Base-by-base conservation (phyloP, 352 stramenopile species). In the Globisporangium acanthophoron region DNA sequence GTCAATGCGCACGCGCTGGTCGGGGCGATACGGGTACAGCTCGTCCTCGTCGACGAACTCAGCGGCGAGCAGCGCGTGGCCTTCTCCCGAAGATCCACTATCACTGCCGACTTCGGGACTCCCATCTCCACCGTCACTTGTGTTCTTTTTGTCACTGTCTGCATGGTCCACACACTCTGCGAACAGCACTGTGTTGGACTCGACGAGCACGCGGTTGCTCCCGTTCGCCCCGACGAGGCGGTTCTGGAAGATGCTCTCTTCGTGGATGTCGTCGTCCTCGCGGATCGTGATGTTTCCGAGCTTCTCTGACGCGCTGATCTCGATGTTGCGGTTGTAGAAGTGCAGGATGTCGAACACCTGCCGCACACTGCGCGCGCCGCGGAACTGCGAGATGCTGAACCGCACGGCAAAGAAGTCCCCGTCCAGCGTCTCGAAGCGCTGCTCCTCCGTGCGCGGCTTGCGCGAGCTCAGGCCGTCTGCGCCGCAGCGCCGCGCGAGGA, bases 371-470 rank as follows among this genome's bases (percentile, higher is more conserved):
- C 21, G 20, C 0, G 53, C 49, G 11, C 69, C 69, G 18, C 71
- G 66, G 27, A 85, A 76, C 59, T 79, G 75, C 13, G 77, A 70
- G 24, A 82, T 68, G 54, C 78, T 71, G 51, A 82, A 85, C 6
- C 67, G 67, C 51, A 69, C 56, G 39, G 76, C 71, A 50, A 70
- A 87, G 40, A 64, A 81, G 57, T 88, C 76, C 11, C 80, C 76
- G 5, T 66, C 56, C 5, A 64, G 49, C 24, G 70, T 73, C 58
- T 80, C 72, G 27, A 83, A 86, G 33, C 68, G 67, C 20, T 62
- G 63, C 20, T 66, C 62, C 29, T 80, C 72, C 0, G 60, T 61
- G 40, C 61, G 65, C 12, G 57, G 52, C 11, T 59, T 70, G 45
- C 44, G 50, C 5, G 70, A 49, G 7, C n/a, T 16, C 44, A 49